Evolutionary conservation across 495 filamentous ascomycete species (phyloP).

Genomic region (Hypoxylon rickii): DNA sequence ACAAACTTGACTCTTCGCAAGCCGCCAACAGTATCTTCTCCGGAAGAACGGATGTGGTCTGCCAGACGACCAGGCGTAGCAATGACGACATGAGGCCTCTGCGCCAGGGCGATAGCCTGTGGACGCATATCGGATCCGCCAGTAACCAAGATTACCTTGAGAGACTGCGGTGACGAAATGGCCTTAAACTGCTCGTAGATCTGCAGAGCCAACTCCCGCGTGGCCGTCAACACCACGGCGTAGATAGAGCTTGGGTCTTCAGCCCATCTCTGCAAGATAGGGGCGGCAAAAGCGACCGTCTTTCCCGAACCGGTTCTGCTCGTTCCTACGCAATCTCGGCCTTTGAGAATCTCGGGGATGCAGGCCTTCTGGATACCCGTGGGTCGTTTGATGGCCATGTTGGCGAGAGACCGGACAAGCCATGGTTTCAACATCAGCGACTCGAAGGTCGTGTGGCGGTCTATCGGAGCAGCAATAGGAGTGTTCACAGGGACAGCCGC

Average conservation of each 20-base stretch:
- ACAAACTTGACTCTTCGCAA: conserved; percentile 79
- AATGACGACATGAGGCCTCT: conserved; percentile 87
- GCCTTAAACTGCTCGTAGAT: conserved; percentile 95
- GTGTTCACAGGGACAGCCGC: conserved; percentile 29
- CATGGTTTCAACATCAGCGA: conserved; percentile 78
- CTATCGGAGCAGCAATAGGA: conserved; percentile 41
- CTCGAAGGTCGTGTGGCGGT: conserved; percentile 69
- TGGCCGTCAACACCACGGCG: conserved; percentile 87
- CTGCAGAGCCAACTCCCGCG: conserved; percentile 89
- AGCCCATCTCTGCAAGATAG: conserved; percentile 92
- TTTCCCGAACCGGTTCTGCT: conserved; percentile 97
- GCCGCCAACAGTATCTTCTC: conserved; percentile 83
- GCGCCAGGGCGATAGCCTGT: conserved; percentile 81
- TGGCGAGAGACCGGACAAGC: conserved; percentile 81
- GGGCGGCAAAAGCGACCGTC: conserved; percentile 94
- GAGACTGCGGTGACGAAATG: conserved; percentile 79
- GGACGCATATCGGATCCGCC: conserved; percentile 90
- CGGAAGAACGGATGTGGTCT: conserved; percentile 89
- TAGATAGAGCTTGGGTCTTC: conserved; percentile 90
- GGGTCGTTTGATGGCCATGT: conserved; percentile 86
- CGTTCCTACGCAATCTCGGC: conserved; percentile 90
- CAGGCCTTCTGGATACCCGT: conserved; percentile 91
- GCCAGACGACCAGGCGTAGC: conserved; percentile 93
- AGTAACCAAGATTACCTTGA: conserved; percentile 85
- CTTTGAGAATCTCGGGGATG: conserved; percentile 88